A percentile compares a stretch with the other conserved stretches of the same genome.
These are phyloP conservation scores for Xylogone sp. DNA, from an alignment of 2,329 filamentous ascomycete species.

Conservation along the genomic window DNA sequence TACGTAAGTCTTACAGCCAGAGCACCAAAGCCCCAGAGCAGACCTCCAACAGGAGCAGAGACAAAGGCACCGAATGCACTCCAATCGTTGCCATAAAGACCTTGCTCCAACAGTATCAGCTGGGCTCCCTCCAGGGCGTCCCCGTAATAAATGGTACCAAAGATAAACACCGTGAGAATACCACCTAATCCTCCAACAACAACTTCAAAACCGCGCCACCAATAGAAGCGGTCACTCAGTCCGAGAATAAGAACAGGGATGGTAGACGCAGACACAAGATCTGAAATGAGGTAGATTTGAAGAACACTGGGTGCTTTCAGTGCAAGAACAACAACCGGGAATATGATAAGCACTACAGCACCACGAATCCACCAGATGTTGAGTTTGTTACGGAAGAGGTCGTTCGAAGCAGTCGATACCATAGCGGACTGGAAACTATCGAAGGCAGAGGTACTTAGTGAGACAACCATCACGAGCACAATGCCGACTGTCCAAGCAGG, in stretches of 20 bases:
- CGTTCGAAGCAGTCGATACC: slow-evolving; percentile 81
- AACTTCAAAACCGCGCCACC: slow-evolving; percentile 78
- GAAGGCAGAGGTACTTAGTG: slow-evolving; percentile 73
- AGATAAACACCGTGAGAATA: slow-evolving; percentile 76
- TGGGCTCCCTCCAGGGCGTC: slow-evolving; percentile 58
- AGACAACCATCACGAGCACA: slow-evolving; percentile 75
- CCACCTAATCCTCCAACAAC: slow-evolving; percentile 74
- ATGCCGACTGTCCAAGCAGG: slow-evolving; percentile 80
- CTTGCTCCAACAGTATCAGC: slow-evolving; percentile 68
- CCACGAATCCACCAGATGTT: slow-evolving; percentile 70
- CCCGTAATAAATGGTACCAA: slow-evolving; percentile 75
- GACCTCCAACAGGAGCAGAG: slow-evolving; percentile 70
- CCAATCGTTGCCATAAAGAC: slow-evolving; percentile 76
- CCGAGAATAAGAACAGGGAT: slow-evolving; percentile 76
- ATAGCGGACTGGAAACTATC: slow-evolving; percentile 80
- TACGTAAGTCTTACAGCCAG: slow-evolving; percentile 55
- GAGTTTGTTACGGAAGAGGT: slow-evolving; percentile 78
- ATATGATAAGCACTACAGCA: slow-evolving; percentile 66
- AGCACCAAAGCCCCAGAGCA: slow-evolving; percentile 67
- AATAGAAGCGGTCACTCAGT: slow-evolving; percentile 61
- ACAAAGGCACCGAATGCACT: slow-evolving; percentile 80
- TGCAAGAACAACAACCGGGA: slow-evolving; percentile 71
- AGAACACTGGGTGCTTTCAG: slow-evolving; percentile 70
- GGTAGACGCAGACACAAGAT: slow-evolving; percentile 71
- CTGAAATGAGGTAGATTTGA: slow-evolving; percentile 79